Conservation (phyloP, 1,284 basidiomycete species). For the Microbotryum lychnidis-dioicae region DNA sequence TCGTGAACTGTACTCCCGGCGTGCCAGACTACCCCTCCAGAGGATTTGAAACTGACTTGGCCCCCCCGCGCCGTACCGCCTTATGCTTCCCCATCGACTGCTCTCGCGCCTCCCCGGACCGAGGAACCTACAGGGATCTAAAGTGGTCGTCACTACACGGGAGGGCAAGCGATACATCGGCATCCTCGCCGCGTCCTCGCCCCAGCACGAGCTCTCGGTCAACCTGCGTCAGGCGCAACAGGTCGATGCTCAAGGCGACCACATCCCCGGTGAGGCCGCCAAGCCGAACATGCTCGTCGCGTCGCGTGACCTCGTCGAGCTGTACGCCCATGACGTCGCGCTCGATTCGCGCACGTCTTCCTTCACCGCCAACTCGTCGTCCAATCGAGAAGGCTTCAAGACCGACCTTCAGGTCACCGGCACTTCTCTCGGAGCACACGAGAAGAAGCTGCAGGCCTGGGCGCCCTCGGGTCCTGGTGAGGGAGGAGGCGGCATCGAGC, state of each 20-base stretch:
- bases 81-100: not conserved
- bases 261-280: slow-evolving; percentile 54
- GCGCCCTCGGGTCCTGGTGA: slow-evolving; percentile 23
- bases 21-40: too few relatives aligned
- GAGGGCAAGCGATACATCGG: slow-evolving; percentile 60
- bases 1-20: not conserved
- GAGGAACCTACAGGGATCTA: slow-evolving; percentile 20
- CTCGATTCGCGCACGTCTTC: slow-evolving; percentile 7
- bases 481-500: slow-evolving; percentile 2
- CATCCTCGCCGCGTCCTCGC: slow-evolving; percentile 53
- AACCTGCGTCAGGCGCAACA: slow-evolving; percentile 53
- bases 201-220: slow-evolving; percentile 56
- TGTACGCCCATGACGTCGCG: slow-evolving; percentile 23
- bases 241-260: slow-evolving; percentile 57
- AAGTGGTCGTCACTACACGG: slow-evolving; percentile 56
- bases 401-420: slow-evolving; percentile 80
- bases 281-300: slow-evolving; percentile 40
- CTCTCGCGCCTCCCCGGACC: not conserved
- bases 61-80: not conserved
- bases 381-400: slow-evolving; percentile 56
- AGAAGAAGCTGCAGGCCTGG: slow-evolving; percentile 25
- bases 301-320: slow-evolving; percentile 27
- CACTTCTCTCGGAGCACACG: slow-evolving; percentile 42
- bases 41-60: not conserved
- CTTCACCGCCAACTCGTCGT: not conserved